phyloP scores from a whole-genome alignment of 345 rosid species.

The Eucalyptus virginea region DNA sequence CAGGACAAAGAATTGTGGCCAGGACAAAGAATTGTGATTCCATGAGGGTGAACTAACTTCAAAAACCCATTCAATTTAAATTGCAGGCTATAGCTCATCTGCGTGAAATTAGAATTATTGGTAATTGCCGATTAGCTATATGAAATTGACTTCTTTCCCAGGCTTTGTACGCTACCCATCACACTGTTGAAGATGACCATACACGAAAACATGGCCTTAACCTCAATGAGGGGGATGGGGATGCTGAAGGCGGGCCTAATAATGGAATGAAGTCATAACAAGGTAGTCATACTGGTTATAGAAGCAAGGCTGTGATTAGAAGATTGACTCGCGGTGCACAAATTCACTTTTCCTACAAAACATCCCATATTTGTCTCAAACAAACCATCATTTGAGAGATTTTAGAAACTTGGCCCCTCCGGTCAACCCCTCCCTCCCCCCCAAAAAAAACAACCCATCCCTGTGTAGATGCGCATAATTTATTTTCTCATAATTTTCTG shows the following conservation, averaged over 20 bases:
- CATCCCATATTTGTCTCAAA: not conserved
- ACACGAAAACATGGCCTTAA: not conserved
- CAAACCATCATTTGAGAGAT: not conserved
- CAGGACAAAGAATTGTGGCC: not conserved
- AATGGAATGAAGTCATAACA: not conserved
- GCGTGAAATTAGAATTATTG: not conserved
- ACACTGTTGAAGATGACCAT: not conserved
- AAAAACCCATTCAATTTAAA: not conserved
- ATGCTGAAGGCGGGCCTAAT: not conserved
- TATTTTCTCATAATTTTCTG: not conserved
- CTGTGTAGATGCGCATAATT: not conserved
- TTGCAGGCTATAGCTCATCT: not conserved
- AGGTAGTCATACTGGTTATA: not conserved
- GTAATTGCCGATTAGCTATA: not conserved
- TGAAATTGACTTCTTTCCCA: not conserved
- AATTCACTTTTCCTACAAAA: not conserved
- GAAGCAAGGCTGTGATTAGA: not conserved
- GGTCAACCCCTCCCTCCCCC: not conserved
- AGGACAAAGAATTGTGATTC: not conserved
- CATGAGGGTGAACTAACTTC: not conserved
- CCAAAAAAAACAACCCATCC: not conserved
- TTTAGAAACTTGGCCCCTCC: not conserved
- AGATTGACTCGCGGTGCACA: not conserved
- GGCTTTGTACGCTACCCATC: not conserved
- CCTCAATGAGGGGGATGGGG: not conserved